Percentiles rank a stretch among this genome's conserved stretches.
Conservation (phyloP, 2,329 filamentous ascomycete species). For the Stagonosporopsis cucurbitacearum region DNA sequence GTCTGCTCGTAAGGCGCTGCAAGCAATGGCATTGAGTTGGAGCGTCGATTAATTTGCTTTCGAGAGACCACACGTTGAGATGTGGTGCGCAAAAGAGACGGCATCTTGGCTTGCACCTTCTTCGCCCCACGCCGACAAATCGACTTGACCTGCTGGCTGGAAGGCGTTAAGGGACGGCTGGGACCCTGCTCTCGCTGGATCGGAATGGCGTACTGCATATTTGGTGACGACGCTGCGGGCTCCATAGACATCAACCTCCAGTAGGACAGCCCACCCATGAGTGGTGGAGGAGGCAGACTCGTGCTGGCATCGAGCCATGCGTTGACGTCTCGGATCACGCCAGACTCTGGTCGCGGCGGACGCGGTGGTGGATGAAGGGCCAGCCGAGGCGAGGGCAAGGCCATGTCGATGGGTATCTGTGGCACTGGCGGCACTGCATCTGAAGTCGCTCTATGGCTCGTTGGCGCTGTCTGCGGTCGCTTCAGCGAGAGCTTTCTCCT, state of each 20-base stretch:
- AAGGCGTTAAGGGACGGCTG: conserved; percentile 24
- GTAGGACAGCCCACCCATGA: conserved; percentile 46
- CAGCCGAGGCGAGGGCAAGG: conserved; percentile 15
- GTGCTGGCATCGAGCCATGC: conserved; percentile 44
- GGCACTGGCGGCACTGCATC: conserved; percentile 6
- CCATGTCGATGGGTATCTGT: conserved; percentile 14
- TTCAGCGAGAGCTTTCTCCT: conserved; percentile 17
- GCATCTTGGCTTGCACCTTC: conserved; percentile 41
- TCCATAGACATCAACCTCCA: conserved; percentile 33
- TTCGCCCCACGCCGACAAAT: conserved; percentile 38
- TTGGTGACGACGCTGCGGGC: conserved; percentile 12
- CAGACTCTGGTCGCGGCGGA: conserved; percentile 34
- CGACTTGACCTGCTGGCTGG: conserved; percentile 30
- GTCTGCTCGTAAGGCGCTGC: conserved; percentile 25
- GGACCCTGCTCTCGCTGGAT: conserved; percentile 23
- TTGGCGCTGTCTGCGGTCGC: conserved; percentile 39
- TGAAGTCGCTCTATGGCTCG: conserved; percentile 5
- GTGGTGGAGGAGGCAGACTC: conserved; percentile 31
- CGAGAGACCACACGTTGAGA: conserved; percentile 22
- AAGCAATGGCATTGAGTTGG: conserved; percentile 36
- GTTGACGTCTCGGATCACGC: conserved; percentile 36
- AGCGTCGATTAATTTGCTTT: conserved; percentile 29
- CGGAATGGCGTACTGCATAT: conserved; percentile 39
- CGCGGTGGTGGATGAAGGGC: conserved; percentile 27
- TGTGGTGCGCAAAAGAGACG: conserved; percentile 29